Percentiles rank a stretch among this genome's conserved stretches.
These are phyloP conservation scores for Solanum chmielewskii DNA, from an alignment of 257 asterid species.

Conservation along the genomic window DNA sequence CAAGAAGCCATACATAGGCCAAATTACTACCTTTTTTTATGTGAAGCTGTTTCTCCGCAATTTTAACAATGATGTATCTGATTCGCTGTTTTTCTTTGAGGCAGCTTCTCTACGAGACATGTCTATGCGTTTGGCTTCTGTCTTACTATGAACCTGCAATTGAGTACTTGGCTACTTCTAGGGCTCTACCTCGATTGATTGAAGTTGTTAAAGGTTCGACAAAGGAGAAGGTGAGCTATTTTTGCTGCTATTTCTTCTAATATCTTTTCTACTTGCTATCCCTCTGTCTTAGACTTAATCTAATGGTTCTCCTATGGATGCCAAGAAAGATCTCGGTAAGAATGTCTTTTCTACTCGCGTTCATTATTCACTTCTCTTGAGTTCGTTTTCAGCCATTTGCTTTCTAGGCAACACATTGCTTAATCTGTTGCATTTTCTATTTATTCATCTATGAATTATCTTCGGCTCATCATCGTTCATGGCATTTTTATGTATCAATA, in stretches of 20 bases:
- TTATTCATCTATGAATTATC: not conserved
- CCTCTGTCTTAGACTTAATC: not conserved
- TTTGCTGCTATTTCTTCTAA: not conserved
- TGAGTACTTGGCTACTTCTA: constrained; percentile 71
- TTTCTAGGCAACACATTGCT: not conserved
- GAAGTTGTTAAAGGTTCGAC: constrained; percentile 89
- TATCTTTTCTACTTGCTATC: not conserved
- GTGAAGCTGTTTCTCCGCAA: not conserved
- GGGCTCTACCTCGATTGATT: constrained; percentile 51
- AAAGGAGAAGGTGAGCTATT: constrained; percentile 58
- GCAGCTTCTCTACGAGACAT: constrained; percentile 91
- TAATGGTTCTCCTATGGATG: not conserved
- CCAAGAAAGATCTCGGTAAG: not conserved
- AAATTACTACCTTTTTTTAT: not conserved
- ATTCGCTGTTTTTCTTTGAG: constrained; percentile 8
- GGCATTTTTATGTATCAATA: not conserved
- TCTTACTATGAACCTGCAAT: constrained; percentile 87
- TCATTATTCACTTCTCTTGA: not conserved
- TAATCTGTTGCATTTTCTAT: not conserved
- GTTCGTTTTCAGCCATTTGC: not conserved
- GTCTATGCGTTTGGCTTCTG: constrained; percentile 84
- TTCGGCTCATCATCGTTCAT: not conserved
- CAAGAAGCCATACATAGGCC: not conserved
- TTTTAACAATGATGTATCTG: not conserved
- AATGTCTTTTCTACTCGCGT: not conserved